A percentile compares a stretch with the other conserved stretches of the same genome.
These are phyloP conservation scores for Gossypium armourianum DNA, from an alignment of 441 rosid genomes.

Conservation along the genomic window DNA sequence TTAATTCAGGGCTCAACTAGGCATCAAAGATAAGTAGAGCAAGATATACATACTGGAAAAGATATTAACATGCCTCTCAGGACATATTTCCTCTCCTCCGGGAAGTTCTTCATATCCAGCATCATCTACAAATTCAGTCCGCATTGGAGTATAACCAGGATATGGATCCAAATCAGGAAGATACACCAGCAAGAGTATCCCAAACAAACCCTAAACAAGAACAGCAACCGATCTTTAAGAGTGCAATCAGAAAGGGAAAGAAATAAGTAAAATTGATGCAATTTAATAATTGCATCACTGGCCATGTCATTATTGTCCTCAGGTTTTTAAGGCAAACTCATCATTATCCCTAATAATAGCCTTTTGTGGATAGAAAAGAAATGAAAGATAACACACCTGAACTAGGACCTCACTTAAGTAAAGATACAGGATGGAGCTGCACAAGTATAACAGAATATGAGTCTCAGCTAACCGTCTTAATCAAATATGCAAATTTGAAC, in stretches of 20 bases:
- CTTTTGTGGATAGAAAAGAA: conserved; percentile 14
- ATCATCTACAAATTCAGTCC: conserved; percentile 41
- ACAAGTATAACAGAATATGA: conserved; percentile 23
- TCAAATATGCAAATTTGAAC: background rate
- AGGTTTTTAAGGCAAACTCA: conserved; percentile 6
- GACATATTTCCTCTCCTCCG: conserved; percentile 77
- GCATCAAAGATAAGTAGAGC: background rate
- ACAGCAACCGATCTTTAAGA: conserved; percentile 9
- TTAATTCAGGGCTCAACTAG: background rate
- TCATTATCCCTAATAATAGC: background rate
- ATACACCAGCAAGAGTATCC: conserved; percentile 59
- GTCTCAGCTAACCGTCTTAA: conserved; percentile 11
- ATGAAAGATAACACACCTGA: conserved; percentile 51
- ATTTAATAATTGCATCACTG: background rate
- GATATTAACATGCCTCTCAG: conserved; percentile 67
- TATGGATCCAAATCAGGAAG: conserved; percentile 78
- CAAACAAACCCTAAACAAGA: conserved; percentile 61
- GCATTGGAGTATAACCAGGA: conserved; percentile 64
- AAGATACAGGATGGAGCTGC: conserved; percentile 65
- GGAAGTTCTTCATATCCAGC: conserved; percentile 79
- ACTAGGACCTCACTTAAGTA: conserved; percentile 62
- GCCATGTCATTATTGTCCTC: background rate
- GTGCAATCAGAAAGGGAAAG: background rate
- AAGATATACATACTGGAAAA: conserved; percentile 57
- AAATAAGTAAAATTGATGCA: conserved; percentile 7